phyloP scores from a whole-genome alignment of 345 rosid species.

The Anacardium occidentale region DNA sequence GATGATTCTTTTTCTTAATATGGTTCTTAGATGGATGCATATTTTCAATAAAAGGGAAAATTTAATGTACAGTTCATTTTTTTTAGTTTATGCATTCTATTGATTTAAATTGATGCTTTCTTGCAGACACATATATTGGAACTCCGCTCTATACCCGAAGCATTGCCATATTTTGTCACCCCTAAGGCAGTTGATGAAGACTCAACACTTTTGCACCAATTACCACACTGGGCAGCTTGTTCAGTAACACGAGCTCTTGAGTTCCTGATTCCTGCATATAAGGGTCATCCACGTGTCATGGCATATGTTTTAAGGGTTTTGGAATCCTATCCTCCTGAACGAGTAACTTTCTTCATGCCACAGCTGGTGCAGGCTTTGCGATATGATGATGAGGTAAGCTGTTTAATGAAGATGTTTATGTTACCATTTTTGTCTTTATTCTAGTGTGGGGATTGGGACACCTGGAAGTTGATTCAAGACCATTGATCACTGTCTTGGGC shows the following conservation, averaged over 20 bases:
- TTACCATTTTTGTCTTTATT: background rate
- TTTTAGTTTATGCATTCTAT: constrained; percentile 13
- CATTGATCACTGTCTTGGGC: background rate
- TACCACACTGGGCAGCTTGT: constrained; percentile 99
- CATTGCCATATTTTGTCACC: constrained; percentile 93
- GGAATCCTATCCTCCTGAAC: constrained; percentile 97
- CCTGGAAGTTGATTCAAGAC: constrained; percentile 15
- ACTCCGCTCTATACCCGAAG: constrained; percentile 84
- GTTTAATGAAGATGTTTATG: constrained; percentile 9
- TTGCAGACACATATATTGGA: constrained; percentile 77
- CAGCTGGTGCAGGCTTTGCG: constrained; percentile 95
- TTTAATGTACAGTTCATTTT: background rate
- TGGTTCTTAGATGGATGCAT: background rate
- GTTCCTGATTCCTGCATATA: constrained; percentile 89
- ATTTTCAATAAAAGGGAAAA: constrained; percentile 1
- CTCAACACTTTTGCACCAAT: constrained; percentile 89
- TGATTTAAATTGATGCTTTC: constrained; percentile 21
- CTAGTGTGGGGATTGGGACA: background rate
- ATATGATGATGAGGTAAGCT: constrained; percentile 81
- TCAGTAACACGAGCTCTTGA: constrained; percentile 95
- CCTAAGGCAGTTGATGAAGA: constrained; percentile 94
- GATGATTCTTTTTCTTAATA: constrained; percentile 6
- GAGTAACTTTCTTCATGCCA: constrained; percentile 98
- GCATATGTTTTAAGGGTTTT: constrained; percentile 96
- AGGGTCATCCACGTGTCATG: constrained; percentile 99